Conservation (phyloP, 2,329 filamentous ascomycete genomes). For the Gremmenia infestans region DNA sequence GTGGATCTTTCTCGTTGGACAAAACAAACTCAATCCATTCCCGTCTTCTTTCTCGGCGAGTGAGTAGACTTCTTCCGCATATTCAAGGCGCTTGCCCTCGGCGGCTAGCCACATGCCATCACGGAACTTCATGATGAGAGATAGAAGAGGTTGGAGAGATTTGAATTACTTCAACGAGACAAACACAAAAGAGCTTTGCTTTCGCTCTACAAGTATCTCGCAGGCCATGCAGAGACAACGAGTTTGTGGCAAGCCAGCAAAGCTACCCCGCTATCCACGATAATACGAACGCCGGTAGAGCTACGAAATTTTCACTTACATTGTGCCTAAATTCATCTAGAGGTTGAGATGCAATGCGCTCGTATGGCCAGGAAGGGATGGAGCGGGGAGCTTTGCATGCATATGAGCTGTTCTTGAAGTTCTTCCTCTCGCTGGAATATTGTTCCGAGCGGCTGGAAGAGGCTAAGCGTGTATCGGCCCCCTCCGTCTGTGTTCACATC, state of each 20-base stretch:
- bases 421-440: not conserved
- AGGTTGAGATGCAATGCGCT: not conserved
- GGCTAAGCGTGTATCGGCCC: not conserved
- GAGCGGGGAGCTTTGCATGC: not conserved
- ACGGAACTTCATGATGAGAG: slow-evolving; percentile 51
- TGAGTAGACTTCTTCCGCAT: slow-evolving; percentile 60
- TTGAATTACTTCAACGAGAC: not conserved
- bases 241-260: not conserved
- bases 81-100: slow-evolving; percentile 55
- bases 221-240: not conserved
- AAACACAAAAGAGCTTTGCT: not conserved
- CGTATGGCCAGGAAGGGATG: not conserved
- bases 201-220: not conserved
- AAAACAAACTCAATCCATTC: slow-evolving; percentile 49
- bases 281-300: not conserved
- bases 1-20: slow-evolving; percentile 51
- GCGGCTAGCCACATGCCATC: slow-evolving; percentile 65
- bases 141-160: too few relatives aligned
- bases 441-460: not conserved
- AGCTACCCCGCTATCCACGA: not conserved
- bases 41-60: slow-evolving; percentile 39
- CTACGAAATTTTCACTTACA: not conserved
- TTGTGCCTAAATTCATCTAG: not conserved
- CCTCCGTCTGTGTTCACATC: not conserved
- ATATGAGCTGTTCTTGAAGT: not conserved